A percentile compares a stretch with the other conserved stretches of the same genome.
Evolutionary conservation across 106 monocot species (phyloP).

Genomic region (Dendrobium chrysotoxum): DNA sequence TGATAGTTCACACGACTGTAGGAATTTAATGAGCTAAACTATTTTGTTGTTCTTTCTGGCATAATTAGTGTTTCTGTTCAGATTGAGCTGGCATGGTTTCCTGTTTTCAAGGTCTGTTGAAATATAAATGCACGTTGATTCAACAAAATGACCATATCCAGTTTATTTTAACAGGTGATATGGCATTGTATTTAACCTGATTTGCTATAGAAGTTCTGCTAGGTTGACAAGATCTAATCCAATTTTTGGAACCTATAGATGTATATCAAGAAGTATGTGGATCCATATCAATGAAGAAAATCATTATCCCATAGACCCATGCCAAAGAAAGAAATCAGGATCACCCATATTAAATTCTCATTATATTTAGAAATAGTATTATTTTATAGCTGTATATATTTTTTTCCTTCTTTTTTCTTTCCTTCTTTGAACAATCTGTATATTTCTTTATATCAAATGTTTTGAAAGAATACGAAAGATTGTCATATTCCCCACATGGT

Average conservation of each 20-base stretch:
- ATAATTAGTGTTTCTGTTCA: neutral
- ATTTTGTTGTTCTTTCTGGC: neutral
- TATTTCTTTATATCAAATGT: no score
- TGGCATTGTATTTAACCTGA: neutral
- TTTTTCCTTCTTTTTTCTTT: no score
- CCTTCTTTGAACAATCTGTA: no score
- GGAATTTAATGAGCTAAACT: neutral
- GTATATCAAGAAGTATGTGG: no score
- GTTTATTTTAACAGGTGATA: neutral
- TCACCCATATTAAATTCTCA: no score
- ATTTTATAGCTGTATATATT: no score
- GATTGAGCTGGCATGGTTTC: neutral
- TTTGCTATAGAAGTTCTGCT: neutral
- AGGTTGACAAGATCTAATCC: neutral
- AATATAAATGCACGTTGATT: neutral
- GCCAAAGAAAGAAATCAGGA: no score
- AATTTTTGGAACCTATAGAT: neutral
- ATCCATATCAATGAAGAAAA: no score
- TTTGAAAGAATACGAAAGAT: no score
- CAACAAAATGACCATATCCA: neutral
- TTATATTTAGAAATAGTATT: no score
- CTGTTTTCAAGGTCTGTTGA: neutral
- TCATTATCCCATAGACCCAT: no score
- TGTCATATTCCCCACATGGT: no score
- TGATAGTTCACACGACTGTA: neutral